Base-by-base conservation (phyloP, 495 filamentous ascomycete genomes). In the Podospora tetraspora region DNA sequence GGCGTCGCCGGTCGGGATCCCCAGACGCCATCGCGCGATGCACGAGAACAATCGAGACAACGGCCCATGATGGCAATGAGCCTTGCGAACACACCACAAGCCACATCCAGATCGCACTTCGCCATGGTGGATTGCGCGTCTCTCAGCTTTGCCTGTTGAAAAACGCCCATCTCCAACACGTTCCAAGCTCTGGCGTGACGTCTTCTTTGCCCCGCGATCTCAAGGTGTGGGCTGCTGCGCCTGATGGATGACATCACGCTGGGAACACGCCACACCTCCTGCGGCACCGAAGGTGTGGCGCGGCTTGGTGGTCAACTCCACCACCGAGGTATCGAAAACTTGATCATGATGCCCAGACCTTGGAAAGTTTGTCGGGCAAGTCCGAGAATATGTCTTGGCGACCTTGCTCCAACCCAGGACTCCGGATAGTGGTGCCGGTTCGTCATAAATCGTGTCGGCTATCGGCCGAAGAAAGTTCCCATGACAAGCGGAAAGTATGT, bases 191-290 rank as follows among this genome's bases (percentile, higher is more conserved):
- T 24, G 43, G 25, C 43, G 64, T 66, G 64, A 66, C 64, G 64
- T 59, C 59, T 16, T 66, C 23, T 12, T 57, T 29, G 30, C 23
- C 64, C 64, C 34, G 52, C 64, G n/a, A 25, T 22, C 24, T 6
- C 12, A 19, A 37, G 4, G 34, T 13, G 34, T 16, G 13, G 29
- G 4, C 13, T 59, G 52, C 52, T 19, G 21, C 59, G 23, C 59
- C 27, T 29, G n/a, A 3, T 29, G 58, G 27, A 66, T 66, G 64
- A 66, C 64, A 66, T 66, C 64, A 66, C 52, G 25, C n/a, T 12
- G 21, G 19, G 9, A 27, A 43, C 57, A 66, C 25, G 64, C 64
- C 64, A 66, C 64, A 22, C 19, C 6, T 9, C 43, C 3, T 13
- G 43, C 19, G 64, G 52, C 64, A 56, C 22, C 22, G 27, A 52